Conservation (phyloP, 805 yeast species). For the Kazachstania martiniae region DNA sequence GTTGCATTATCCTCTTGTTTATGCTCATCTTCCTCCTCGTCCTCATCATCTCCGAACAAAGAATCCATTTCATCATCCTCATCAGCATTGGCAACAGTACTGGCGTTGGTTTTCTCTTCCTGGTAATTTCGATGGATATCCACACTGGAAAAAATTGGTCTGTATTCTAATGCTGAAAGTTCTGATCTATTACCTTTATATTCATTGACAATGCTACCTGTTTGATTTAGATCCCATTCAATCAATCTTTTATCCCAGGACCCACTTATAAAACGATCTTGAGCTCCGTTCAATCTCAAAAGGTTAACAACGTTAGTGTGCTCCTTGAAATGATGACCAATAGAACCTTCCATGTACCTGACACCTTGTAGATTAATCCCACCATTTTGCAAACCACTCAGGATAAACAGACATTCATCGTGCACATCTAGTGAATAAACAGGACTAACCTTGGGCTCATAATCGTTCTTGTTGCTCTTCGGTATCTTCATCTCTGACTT, state of each 20-base stretch:
- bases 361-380: slow-evolving; percentile 80
- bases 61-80: slow-evolving; percentile 44
- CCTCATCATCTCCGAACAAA: slow-evolving; percentile 49
- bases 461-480: slow-evolving; percentile 27
- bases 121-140: slow-evolving; percentile 27
- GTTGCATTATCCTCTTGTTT: slow-evolving; percentile 3
- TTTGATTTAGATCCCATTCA: slow-evolving; percentile 71
- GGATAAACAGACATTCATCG: slow-evolving; percentile 69
- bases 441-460: slow-evolving; percentile 59
- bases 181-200: slow-evolving; percentile 64
- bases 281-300: slow-evolving; percentile 48
- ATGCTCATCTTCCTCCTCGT: slow-evolving; percentile 20
- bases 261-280: slow-evolving; percentile 63
- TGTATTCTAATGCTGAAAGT: slow-evolving; percentile 59
- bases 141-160: slow-evolving; percentile 44
- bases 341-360: slow-evolving; percentile 70
- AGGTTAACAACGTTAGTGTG: slow-evolving; percentile 73
- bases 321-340: slow-evolving; percentile 56
- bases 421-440: slow-evolving; percentile 84
- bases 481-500: slow-evolving; percentile 28
- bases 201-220: slow-evolving; percentile 43
- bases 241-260: slow-evolving; percentile 79
- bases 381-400: slow-evolving; percentile 74
- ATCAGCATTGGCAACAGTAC: slow-evolving; percentile 8
- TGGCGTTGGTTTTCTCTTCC: slow-evolving; percentile 24